Evolutionary conservation across 352 stramenopile genomes (phyloP).

Genomic region (Pythium dissimile): DNA sequence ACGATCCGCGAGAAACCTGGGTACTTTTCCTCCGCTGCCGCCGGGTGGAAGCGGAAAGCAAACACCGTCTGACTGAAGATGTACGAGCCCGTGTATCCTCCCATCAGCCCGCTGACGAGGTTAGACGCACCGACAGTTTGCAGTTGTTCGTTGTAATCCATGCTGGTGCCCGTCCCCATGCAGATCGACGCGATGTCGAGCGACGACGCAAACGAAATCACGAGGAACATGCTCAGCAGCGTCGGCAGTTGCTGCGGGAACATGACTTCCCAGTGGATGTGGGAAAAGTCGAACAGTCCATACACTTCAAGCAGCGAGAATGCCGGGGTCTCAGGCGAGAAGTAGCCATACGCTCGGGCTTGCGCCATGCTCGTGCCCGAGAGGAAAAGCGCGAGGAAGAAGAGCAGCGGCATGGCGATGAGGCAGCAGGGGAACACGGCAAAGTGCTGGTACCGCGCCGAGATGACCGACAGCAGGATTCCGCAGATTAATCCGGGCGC

Average conservation of each 20-base stretch:
- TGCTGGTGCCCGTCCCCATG: constrained; percentile 89
- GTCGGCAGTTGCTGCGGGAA: constrained; percentile 59
- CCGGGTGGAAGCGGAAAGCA: constrained; percentile 59
- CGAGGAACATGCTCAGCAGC: constrained; percentile 92
- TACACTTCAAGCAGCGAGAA: constrained; percentile 47
- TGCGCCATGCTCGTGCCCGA: constrained; percentile 79
- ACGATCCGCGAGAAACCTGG: constrained; percentile 61
- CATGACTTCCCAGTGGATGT: constrained; percentile 78
- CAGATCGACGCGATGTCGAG: constrained; percentile 94
- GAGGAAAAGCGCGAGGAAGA: constrained; percentile 85
- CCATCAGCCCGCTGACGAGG: constrained; percentile 78
- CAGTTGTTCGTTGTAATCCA: constrained; percentile 94
- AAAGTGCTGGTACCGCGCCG: constrained; percentile 64
- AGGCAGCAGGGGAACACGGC: constrained; percentile 59
- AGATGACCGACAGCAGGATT: constrained; percentile 65
- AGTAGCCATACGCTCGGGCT: constrained; percentile 85
- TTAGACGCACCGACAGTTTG: constrained; percentile 94
- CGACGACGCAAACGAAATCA: constrained; percentile 93
- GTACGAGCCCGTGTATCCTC: constrained; percentile 88
- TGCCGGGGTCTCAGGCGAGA: constrained; percentile 35
- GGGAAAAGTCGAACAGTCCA: constrained; percentile 63
- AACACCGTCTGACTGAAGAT: constrained; percentile 95
- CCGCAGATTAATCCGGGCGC: constrained; percentile 71
- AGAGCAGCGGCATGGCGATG: constrained; percentile 50
- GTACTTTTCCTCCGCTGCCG: constrained; percentile 29